phyloP scores from a whole-genome alignment of 2,329 filamentous ascomycete genomes.

The Alternaria sp. region DNA sequence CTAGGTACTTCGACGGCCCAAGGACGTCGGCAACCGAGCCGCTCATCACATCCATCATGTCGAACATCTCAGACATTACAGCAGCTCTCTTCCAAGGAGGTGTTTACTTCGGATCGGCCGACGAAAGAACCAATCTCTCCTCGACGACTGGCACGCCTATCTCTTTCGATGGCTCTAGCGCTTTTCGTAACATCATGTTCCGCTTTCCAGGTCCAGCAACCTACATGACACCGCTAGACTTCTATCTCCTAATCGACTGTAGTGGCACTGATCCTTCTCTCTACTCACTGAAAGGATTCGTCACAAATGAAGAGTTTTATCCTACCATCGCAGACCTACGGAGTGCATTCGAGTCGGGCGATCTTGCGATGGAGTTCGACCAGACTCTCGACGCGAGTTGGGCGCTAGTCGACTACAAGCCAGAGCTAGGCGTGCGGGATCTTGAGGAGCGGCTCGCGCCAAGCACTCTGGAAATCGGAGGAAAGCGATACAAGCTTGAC shows the following conservation, averaged over 20 bases:
- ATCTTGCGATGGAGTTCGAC: slow-evolving; percentile 50
- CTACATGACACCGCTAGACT: slow-evolving; percentile 54
- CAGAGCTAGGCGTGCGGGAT: slow-evolving; percentile 31
- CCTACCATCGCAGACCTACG: slow-evolving; percentile 57
- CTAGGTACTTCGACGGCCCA: slow-evolving; percentile 29
- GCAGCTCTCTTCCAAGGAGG: slow-evolving; percentile 44
- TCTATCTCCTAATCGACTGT: slow-evolving; percentile 54
- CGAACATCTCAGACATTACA: slow-evolving; percentile 56
- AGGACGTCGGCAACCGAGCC: slow-evolving; percentile 41
- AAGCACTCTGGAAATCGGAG: slow-evolving; percentile 49
- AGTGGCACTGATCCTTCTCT: slow-evolving; percentile 53
- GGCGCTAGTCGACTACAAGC: slow-evolving; percentile 52
- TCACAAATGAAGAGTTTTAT: slow-evolving; percentile 61
- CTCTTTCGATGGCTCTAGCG: slow-evolving; percentile 49
- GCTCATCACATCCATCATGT: slow-evolving; percentile 49
- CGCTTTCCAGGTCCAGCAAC: slow-evolving; percentile 47
- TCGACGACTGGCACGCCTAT: slow-evolving; percentile 41
- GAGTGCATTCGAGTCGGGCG: slow-evolving; percentile 52
- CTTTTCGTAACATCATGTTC: slow-evolving; percentile 53
- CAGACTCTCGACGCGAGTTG: slow-evolving; percentile 57
- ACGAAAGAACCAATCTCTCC: slow-evolving; percentile 27
- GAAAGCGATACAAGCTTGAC: slow-evolving; percentile 53
- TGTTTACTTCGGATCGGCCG: slow-evolving; percentile 30
- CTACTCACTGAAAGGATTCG: slow-evolving; percentile 53
- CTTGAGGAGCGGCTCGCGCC: slow-evolving; percentile 53